A percentile compares a stretch with the other conserved stretches of the same genome.
Conservation (phyloP, 345 rosid genomes). For the Aquilaria sinensis region DNA sequence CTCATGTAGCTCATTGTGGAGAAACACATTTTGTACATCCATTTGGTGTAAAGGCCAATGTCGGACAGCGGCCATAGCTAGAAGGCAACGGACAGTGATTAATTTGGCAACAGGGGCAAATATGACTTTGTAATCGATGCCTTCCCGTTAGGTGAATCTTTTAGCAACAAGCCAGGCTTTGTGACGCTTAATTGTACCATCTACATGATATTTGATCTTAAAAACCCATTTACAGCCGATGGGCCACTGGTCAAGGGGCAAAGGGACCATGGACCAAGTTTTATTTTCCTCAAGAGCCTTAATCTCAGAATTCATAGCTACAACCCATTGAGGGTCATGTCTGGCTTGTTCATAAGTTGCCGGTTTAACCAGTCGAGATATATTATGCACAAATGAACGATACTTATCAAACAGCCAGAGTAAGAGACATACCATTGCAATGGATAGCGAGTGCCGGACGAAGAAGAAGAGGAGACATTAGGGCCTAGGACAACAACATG, state of each 20-base stretch:
- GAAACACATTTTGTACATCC: conserved; percentile 4
- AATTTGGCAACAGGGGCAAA: not conserved
- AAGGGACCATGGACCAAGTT: not conserved
- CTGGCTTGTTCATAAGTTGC: not conserved
- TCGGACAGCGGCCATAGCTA: not conserved
- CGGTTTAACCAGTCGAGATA: not conserved
- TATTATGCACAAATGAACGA: not conserved
- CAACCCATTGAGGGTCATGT: not conserved
- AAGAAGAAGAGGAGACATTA: not conserved
- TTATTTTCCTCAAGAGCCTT: not conserved
- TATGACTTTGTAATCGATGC: not conserved
- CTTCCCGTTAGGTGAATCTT: not conserved
- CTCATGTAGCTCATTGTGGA: not conserved
- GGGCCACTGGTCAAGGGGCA: not conserved
- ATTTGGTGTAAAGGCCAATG: not conserved
- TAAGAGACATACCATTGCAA: not conserved
- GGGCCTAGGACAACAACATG: not conserved
- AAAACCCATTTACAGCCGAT: not conserved
- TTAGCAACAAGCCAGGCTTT: conserved; percentile 2
- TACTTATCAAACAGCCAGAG: not conserved
- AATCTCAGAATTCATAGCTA: not conserved
- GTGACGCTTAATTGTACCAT: not conserved
- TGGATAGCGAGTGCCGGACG: not conserved
- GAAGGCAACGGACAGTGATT: not conserved
- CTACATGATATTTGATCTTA: not conserved